Conservation (phyloP, 192 early-diverging fungal genomes). For the Backusella parvicylindrica region DNA sequence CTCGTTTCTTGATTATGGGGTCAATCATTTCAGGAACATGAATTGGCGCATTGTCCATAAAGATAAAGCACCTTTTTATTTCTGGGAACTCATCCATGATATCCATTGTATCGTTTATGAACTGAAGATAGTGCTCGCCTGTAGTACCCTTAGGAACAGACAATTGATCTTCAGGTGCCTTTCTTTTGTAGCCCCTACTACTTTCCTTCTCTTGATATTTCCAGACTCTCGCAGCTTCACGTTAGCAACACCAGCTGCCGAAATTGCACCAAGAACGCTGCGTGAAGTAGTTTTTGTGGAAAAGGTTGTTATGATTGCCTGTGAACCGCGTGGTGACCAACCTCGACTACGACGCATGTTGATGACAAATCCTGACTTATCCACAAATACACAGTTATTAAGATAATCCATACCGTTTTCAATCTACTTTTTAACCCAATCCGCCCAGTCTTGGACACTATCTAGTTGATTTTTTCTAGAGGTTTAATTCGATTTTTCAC, state of each 20-base stretch:
- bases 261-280: constrained; percentile 3
- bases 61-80: constrained; percentile 14
- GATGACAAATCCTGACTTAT: too few species aligned
- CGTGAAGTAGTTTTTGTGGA: not conserved
- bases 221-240: not conserved
- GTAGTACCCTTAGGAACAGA: too few species aligned
- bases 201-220: not conserved
- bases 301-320: not conserved
- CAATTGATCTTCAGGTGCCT: not conserved
- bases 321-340: not conserved
- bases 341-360: constrained; percentile 9
- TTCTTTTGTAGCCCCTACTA: constrained; percentile 6
- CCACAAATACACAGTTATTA: too few species aligned
- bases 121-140: not conserved
- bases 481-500: too few species aligned
- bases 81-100: not conserved
- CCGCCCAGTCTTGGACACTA: too few species aligned
- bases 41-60: constrained; percentile 21
- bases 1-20: not conserved
- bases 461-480: too few species aligned
- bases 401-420: too few species aligned
- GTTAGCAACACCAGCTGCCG: constrained; percentile 3
- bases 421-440: too few species aligned
- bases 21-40: too few species aligned
- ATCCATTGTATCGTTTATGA: not conserved